These are phyloP conservation scores for Tolypocladium amazonense DNA, from an alignment of 2,329 filamentous ascomycete genomes.

Conservation along the genomic window DNA sequence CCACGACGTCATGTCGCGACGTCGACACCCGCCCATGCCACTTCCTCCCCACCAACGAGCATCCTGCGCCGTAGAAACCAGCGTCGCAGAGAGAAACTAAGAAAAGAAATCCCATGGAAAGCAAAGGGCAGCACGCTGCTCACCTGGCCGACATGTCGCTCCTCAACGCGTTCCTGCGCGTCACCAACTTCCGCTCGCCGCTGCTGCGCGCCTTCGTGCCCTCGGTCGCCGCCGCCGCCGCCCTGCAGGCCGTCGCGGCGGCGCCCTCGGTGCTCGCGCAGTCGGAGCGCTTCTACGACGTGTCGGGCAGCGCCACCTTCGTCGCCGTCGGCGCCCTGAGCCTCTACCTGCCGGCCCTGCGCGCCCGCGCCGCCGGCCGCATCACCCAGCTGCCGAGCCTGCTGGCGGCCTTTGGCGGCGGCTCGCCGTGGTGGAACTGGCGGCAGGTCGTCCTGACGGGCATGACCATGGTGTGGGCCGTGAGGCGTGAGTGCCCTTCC, in stretches of 20 bases:
- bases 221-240: slow-evolving; percentile 49
- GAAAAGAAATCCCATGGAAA: background rate
- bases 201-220: slow-evolving; percentile 54
- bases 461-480: slow-evolving; percentile 44
- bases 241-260: slow-evolving; percentile 51
- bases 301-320: slow-evolving; percentile 56
- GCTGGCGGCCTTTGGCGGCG: slow-evolving; percentile 7
- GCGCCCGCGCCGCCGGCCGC: slow-evolving; percentile 34
- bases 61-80: background rate
- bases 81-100: background rate
- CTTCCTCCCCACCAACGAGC: background rate
- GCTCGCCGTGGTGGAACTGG: slow-evolving; percentile 41
- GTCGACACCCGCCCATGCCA: background rate
- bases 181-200: slow-evolving; percentile 50
- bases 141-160: slow-evolving; percentile 19
- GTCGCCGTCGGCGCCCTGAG: slow-evolving; percentile 52
- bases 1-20: background rate
- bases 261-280: slow-evolving; percentile 49
- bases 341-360: slow-evolving; percentile 48
- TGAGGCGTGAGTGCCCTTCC: slow-evolving; percentile 34
- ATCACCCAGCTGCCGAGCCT: slow-evolving; percentile 20
- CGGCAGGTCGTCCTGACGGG: slow-evolving; percentile 33
- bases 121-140: too few relatives aligned
- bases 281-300: slow-evolving; percentile 58
- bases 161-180: slow-evolving; percentile 38